phyloP scores from a whole-genome alignment of 164 flowering plant species.

The Stephania japonica region DNA sequence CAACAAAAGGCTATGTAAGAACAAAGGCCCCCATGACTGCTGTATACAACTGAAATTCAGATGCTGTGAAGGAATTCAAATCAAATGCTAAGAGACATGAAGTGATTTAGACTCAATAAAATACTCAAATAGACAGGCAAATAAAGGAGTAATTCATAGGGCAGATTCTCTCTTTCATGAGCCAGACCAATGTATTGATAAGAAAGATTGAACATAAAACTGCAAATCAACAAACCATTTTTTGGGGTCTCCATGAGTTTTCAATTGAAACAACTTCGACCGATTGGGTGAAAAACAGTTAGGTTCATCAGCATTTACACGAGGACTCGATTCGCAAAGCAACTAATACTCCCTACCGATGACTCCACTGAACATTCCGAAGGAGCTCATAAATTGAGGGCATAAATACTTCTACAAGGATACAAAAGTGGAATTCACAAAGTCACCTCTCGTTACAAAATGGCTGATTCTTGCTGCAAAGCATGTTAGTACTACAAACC shows the following conservation, averaged over 20 bases:
- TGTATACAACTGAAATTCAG: no score
- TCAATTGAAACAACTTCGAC: not conserved
- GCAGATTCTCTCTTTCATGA: not conserved
- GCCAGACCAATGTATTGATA: not conserved
- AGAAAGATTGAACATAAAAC: not conserved
- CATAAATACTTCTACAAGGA: not conserved
- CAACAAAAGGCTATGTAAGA: no score
- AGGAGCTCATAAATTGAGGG: not conserved
- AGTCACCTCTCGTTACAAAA: not conserved
- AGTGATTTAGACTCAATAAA: no score
- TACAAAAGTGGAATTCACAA: constrained; percentile 1
- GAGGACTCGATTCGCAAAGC: not conserved
- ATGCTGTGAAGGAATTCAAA: no score
- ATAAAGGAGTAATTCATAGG: not conserved
- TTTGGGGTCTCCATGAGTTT: not conserved
- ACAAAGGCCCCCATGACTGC: no score
- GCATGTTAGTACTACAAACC: constrained; percentile 7
- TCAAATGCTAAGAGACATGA: no score
- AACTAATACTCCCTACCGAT: not conserved
- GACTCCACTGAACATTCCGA: not conserved
- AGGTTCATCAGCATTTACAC: constrained; percentile 2
- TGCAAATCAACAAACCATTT: not conserved
- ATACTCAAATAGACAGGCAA: no score
- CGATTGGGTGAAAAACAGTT: constrained; percentile 1
- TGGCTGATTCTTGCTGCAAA: constrained; percentile 1